Percentiles rank a stretch among this genome's conserved stretches.
These are phyloP conservation scores for Rhizopus sp. DNA, from an alignment of 371 early-diverging fungal genomes.

Conservation along the genomic window DNA sequence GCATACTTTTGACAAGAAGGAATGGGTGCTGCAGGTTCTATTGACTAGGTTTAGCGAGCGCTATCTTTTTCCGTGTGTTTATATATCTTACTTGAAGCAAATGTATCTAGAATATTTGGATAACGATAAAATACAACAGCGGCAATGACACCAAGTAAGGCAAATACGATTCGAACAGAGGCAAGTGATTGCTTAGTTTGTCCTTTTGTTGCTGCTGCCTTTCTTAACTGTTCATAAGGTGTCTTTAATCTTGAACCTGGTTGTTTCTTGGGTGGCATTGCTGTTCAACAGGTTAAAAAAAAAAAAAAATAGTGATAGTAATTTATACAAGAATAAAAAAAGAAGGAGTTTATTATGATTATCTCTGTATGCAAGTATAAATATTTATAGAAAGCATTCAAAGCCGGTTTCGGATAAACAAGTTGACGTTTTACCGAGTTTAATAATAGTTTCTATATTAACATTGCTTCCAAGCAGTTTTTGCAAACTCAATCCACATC, in stretches of 20 bases:
- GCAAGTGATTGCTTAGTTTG: slow-evolving; percentile 3
- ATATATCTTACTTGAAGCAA: background rate
- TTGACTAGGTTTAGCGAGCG: background rate
- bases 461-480: slow-evolving; percentile 13
- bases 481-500: slow-evolving; percentile 17
- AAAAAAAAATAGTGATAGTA: background rate
- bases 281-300: slow-evolving; percentile 4
- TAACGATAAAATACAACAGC: slow-evolving; percentile 7
- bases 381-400: background rate
- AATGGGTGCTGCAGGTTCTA: background rate
- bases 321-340: background rate
- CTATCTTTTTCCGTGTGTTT: no score
- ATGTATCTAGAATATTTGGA: slow-evolving; percentile 2
- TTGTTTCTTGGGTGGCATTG: slow-evolving; percentile 2
- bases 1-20: slow-evolving; percentile 50
- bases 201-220: slow-evolving; percentile 14
- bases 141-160: slow-evolving; percentile 6
- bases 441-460: background rate
- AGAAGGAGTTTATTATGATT: background rate
- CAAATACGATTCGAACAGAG: slow-evolving; percentile 12
- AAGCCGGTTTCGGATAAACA: background rate
- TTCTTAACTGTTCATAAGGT: slow-evolving; percentile 11
- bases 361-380: background rate
- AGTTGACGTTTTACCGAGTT: background rate
- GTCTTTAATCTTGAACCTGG: slow-evolving; percentile 8